These are phyloP conservation scores for Conticribra weissflogii DNA, from an alignment of 108 stramenopile species.

Conservation along the genomic window DNA sequence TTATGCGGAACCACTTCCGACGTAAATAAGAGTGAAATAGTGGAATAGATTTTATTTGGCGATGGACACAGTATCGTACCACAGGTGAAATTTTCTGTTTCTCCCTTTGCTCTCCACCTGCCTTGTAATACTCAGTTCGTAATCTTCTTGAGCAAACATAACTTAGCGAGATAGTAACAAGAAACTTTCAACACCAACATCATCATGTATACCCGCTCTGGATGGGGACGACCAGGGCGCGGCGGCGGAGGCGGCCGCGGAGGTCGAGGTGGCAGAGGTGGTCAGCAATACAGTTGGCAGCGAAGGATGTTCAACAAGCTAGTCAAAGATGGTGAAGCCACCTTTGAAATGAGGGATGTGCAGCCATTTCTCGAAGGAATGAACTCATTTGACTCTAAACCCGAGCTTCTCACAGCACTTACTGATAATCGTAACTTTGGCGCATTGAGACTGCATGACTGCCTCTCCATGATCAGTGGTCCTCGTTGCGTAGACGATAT, in stretches of 20 bases:
- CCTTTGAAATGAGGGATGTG: slow-evolving; percentile 8
- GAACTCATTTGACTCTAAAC: slow-evolving; percentile 45
- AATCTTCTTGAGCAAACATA: too few relatives aligned
- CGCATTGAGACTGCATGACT: slow-evolving; percentile 26
- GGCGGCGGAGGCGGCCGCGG: slow-evolving; percentile 1
- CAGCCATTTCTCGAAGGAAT: slow-evolving; percentile 44
- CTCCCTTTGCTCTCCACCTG: too few relatives aligned
- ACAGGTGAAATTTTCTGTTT: too few relatives aligned
- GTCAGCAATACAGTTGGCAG: slow-evolving; percentile 17
- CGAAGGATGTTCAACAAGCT: slow-evolving; percentile 31
- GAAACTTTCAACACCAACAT: background rate
- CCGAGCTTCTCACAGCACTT: slow-evolving; percentile 40
- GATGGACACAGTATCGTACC: too few relatives aligned
- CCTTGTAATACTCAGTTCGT: too few relatives aligned
- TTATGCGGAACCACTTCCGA: too few relatives aligned
- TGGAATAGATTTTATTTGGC: too few relatives aligned
- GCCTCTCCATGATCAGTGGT: slow-evolving; percentile 32
- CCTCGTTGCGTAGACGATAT: slow-evolving; percentile 27
- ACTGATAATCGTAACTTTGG: slow-evolving; percentile 41
- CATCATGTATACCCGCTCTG: background rate
- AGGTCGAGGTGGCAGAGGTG: too few relatives aligned
- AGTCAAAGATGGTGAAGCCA: slow-evolving; percentile 29
- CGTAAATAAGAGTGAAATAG: too few relatives aligned
- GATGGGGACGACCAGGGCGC: background rate
- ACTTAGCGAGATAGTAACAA: too few relatives aligned